phyloP scores from a whole-genome alignment of 2,329 filamentous ascomycete species.

The Penicillium sp. region DNA sequence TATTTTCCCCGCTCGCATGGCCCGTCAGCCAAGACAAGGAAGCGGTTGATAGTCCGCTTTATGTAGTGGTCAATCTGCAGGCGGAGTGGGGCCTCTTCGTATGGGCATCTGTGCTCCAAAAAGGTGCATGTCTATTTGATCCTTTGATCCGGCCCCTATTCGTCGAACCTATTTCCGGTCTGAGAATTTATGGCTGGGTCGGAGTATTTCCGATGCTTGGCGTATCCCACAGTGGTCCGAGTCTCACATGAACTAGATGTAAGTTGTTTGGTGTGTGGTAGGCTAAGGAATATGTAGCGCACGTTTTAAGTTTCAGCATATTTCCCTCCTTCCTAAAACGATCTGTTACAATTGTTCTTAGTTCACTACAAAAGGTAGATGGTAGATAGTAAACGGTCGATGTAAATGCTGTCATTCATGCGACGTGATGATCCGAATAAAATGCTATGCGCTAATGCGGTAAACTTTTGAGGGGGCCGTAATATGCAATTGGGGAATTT shows the following conservation, averaged over 20 bases:
- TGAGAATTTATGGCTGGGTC: neutral
- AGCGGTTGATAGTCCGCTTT: conserved; percentile 3
- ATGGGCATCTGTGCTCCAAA: neutral
- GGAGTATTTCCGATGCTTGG: conserved; percentile 1
- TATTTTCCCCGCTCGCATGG: neutral
- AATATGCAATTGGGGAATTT: conserved; percentile 2
- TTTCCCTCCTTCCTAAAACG: neutral
- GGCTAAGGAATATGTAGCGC: no score
- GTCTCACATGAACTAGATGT: neutral
- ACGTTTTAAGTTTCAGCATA: neutral
- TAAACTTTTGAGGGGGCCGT: conserved; percentile 1
- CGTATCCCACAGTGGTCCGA: neutral
- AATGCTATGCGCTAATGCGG: conserved; percentile 1
- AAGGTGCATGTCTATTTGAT: neutral
- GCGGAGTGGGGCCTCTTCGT: neutral
- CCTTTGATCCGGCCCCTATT: neutral
- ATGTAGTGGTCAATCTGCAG: neutral
- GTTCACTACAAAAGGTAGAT: no score
- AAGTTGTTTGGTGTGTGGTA: neutral
- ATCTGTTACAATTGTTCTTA: no score
- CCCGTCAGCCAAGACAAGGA: conserved; percentile 4
- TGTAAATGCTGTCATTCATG: conserved; percentile 4
- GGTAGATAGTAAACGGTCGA: neutral
- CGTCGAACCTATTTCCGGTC: neutral
- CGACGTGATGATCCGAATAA: neutral